These are phyloP conservation scores for Beauveria brongniartii DNA, from an alignment of 2,329 filamentous ascomycete species.

Conservation along the genomic window DNA sequence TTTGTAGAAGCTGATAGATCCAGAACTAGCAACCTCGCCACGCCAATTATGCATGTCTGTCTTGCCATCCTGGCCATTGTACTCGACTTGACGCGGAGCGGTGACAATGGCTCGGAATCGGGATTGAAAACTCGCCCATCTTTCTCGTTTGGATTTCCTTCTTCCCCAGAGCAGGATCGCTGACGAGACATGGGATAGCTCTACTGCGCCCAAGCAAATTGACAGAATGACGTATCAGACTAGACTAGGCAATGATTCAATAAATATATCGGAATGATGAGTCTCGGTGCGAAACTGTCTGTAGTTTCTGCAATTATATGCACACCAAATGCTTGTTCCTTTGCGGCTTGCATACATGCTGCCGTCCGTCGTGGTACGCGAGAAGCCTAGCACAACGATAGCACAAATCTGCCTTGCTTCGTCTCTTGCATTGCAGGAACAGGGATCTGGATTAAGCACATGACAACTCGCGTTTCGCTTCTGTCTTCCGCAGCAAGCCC, in stretches of 20 bases:
- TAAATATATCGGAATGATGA: too few relatives aligned
- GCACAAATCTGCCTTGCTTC: neutral
- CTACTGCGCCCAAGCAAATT: too few relatives aligned
- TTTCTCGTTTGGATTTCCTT: neutral
- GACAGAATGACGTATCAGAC: too few relatives aligned
- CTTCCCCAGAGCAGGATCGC: neutral
- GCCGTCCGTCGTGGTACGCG: neutral
- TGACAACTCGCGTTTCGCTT: neutral
- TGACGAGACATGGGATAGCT: too few relatives aligned
- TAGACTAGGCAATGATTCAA: too few relatives aligned
- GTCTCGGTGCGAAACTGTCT: neutral
- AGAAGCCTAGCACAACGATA: neutral
- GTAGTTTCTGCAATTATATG: too few relatives aligned
- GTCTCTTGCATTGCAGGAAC: neutral
- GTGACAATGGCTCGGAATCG: neutral
- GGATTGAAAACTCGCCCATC: neutral
- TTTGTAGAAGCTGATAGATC: neutral
- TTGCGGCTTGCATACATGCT: neutral
- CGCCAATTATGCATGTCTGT: constrained; percentile 1
- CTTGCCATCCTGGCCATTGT: neutral
- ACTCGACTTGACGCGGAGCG: neutral
- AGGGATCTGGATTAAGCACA: neutral
- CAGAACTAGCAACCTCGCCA: neutral
- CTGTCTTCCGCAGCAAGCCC: neutral
- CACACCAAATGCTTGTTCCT: neutral